phyloP scores from a whole-genome alignment of 2,329 filamentous ascomycete genomes.

The Colletotrichum spaethianum region DNA sequence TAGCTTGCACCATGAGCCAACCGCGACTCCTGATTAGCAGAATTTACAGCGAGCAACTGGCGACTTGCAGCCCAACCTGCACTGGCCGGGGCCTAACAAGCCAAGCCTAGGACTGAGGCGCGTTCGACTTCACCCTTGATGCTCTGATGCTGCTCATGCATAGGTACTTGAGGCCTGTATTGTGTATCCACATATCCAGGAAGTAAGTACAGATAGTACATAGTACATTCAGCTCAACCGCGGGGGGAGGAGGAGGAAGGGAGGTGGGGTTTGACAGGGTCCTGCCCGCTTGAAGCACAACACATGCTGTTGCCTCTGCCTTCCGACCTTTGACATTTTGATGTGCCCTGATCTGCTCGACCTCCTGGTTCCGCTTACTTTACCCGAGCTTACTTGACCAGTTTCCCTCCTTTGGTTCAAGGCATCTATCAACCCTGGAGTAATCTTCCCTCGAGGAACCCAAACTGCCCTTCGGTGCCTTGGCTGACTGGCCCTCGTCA shows the following conservation, averaged over 20 bases:
- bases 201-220: too few species aligned
- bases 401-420: neutral
- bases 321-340: neutral
- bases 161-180: neutral
- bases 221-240: neutral
- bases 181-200: neutral
- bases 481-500: neutral
- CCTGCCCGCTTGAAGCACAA: slow-evolving; percentile 17
- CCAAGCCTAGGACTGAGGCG: neutral
- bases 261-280: neutral
- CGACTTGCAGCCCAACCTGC: slow-evolving; percentile 50
- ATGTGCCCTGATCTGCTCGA: neutral
- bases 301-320: slow-evolving; percentile 13
- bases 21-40: slow-evolving; percentile 42
- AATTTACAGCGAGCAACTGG: slow-evolving; percentile 47
- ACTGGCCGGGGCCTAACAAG: slow-evolving; percentile 1
- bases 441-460: neutral
- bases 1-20: slow-evolving; percentile 25
- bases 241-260: neutral
- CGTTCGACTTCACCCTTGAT: neutral
- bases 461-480: neutral
- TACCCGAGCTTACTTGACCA: neutral
- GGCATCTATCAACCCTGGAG: neutral
- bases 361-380: neutral
- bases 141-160: neutral